These are phyloP conservation scores for Truncatella angustata DNA, from an alignment of 2,329 filamentous ascomycete genomes.

Conservation along the genomic window DNA sequence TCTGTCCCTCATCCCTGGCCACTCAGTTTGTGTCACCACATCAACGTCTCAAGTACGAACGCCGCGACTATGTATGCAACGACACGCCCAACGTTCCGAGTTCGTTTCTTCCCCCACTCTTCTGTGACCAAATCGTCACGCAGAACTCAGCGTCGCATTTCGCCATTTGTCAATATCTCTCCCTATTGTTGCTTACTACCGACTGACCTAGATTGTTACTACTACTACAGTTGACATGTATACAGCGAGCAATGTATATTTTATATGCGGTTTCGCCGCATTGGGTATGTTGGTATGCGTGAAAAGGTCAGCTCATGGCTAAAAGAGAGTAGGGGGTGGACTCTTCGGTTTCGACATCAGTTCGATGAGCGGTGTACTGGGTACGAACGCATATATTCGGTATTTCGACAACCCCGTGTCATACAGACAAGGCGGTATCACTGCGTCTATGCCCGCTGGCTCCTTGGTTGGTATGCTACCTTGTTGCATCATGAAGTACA, in stretches of 20 bases:
- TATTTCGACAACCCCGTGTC: conserved; percentile 46
- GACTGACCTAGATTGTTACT: not conserved
- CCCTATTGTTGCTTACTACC: not conserved
- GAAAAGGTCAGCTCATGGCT: too few relatives aligned
- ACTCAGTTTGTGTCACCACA: not conserved
- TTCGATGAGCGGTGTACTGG: conserved; percentile 53
- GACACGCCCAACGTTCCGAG: not conserved
- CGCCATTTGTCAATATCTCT: not conserved
- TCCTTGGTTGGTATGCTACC: conserved; percentile 44
- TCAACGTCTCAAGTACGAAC: not conserved
- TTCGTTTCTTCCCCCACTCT: not conserved
- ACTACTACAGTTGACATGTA: conserved; percentile 31
- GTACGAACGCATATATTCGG: conserved; percentile 43
- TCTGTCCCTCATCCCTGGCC: not conserved
- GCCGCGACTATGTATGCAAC: not conserved
- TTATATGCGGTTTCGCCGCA: conserved; percentile 61
- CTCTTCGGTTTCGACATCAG: conserved; percentile 47
- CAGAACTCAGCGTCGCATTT: not conserved
- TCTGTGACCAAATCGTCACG: not conserved
- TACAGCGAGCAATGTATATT: conserved; percentile 52
- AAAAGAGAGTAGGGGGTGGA: too few relatives aligned
- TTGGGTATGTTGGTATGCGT: too few relatives aligned
- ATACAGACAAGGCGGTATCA: conserved; percentile 47
- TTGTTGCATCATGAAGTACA: conserved; percentile 37
- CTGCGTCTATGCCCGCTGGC: conserved; percentile 45